A percentile compares a stretch with the other conserved stretches of the same genome.
These are phyloP conservation scores for Exophiala calicioides DNA, from an alignment of 2,329 filamentous ascomycete species.

Conservation along the genomic window DNA sequence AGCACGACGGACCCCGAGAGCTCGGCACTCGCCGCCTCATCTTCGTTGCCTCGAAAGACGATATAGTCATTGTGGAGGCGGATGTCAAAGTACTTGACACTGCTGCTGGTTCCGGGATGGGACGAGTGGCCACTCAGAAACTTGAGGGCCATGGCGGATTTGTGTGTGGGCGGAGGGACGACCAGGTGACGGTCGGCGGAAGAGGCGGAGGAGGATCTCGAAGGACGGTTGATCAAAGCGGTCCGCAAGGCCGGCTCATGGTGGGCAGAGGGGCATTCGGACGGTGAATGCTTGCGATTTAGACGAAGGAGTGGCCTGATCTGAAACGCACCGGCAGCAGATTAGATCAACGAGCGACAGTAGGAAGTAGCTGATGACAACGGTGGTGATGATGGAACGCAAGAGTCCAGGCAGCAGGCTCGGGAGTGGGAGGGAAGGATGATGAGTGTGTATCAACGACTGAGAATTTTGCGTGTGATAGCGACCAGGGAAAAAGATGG, in stretches of 20 bases:
- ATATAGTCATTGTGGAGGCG: slow-evolving; percentile 76
- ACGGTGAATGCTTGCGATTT: slow-evolving; percentile 27
- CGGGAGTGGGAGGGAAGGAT: slow-evolving; percentile 1
- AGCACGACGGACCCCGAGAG: slow-evolving; percentile 73
- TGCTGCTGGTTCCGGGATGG: slow-evolving; percentile 40
- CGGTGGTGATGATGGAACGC: too few relatives aligned
- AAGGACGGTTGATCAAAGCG: slow-evolving; percentile 20
- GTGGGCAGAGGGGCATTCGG: slow-evolving; percentile 23
- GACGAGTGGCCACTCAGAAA: slow-evolving; percentile 44
- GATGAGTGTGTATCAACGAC: slow-evolving; percentile 6
- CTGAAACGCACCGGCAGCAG: slow-evolving; percentile 10
- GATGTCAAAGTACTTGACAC: slow-evolving; percentile 53
- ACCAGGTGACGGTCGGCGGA: slow-evolving; percentile 25
- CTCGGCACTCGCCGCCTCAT: slow-evolving; percentile 74
- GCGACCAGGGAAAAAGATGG: slow-evolving; percentile 17
- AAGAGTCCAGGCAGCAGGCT: slow-evolving; percentile 3
- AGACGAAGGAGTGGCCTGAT: slow-evolving; percentile 20
- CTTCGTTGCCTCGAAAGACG: slow-evolving; percentile 72
- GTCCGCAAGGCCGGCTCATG: slow-evolving; percentile 24
- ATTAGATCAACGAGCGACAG: slow-evolving; percentile 14
- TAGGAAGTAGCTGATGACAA: slow-evolving; percentile 2
- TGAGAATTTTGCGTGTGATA: slow-evolving; percentile 12
- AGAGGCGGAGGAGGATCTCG: slow-evolving; percentile 14
- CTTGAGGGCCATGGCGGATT: slow-evolving; percentile 46
- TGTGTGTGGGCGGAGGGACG: slow-evolving; percentile 8